A percentile compares a stretch with the other conserved stretches of the same genome.
These are phyloP conservation scores for Candida sithepensis DNA, from an alignment of 805 yeast species.

Conservation along the genomic window DNA sequence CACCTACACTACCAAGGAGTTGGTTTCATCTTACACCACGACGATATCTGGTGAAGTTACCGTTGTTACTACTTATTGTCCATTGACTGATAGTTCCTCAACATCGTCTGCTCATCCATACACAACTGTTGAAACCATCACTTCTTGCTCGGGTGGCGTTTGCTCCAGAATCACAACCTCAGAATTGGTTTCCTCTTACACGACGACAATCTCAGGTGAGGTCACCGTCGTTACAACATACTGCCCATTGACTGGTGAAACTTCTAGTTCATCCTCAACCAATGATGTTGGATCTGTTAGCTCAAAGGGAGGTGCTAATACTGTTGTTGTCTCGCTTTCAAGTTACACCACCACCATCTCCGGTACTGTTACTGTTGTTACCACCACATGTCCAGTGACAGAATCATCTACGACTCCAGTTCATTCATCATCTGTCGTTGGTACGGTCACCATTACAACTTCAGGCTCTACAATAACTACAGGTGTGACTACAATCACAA, in stretches of 20 bases:
- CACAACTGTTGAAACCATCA: slow-evolving; percentile 13
- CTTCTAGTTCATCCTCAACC: not conserved
- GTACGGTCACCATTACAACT: slow-evolving; percentile 1
- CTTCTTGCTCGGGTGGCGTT: slow-evolving; percentile 19
- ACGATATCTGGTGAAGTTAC: slow-evolving; percentile 20
- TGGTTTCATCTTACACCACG: slow-evolving; percentile 22
- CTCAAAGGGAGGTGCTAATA: slow-evolving; percentile 11
- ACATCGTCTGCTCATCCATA: not conserved
- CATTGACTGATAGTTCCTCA: slow-evolving; percentile 6
- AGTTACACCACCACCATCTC: slow-evolving; percentile 16
- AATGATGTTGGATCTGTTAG: slow-evolving; percentile 5
- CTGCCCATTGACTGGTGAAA: slow-evolving; percentile 13
- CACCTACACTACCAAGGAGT: slow-evolving; percentile 6
- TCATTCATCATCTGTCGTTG: not conserved
- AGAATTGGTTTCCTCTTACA: slow-evolving; percentile 18
- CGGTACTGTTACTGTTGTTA: slow-evolving; percentile 15
- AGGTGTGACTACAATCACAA: slow-evolving; percentile 7
- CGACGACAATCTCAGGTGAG: slow-evolving; percentile 14
- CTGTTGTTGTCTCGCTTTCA: slow-evolving; percentile 3
- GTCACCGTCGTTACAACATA: slow-evolving; percentile 22
- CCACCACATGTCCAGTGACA: slow-evolving; percentile 15
- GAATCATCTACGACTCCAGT: not conserved
- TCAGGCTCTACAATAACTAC: slow-evolving; percentile 10
- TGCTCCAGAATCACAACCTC: slow-evolving; percentile 15
- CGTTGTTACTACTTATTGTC: slow-evolving; percentile 19